These are phyloP conservation scores for Abrus pulchellus DNA, from an alignment of 306 rosid genomes.

Conservation along the genomic window DNA sequence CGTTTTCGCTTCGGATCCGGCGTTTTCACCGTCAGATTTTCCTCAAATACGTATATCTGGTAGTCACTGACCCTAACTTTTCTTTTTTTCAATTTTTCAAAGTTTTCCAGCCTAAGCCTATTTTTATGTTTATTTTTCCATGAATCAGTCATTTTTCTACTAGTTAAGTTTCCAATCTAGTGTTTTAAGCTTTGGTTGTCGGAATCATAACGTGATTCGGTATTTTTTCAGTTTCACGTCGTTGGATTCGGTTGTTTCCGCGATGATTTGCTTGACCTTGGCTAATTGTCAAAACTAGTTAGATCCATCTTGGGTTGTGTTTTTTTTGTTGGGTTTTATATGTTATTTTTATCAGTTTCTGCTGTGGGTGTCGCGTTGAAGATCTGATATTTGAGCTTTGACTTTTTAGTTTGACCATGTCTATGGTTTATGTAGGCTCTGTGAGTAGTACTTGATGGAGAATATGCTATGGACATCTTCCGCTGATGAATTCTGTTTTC, in stretches of 20 bases:
- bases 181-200: background rate
- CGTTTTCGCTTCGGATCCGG: constrained; percentile 53
- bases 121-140: background rate
- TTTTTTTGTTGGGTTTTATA: background rate
- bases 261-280: constrained; percentile 44
- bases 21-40: constrained; percentile 11
- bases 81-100: background rate
- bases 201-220: background rate
- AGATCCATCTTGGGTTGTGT: constrained; percentile 39
- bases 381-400: constrained; percentile 36
- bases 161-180: background rate
- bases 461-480: constrained; percentile 11
- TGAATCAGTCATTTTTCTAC: background rate
- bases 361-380: constrained; percentile 31
- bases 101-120: background rate
- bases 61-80: constrained; percentile 47
- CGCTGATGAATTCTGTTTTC: constrained; percentile 15
- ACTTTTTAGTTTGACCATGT: constrained; percentile 55
- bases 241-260: constrained; percentile 4
- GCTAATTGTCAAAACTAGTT: constrained; percentile 45
- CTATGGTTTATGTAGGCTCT: constrained; percentile 48
- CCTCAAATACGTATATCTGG: constrained; percentile 28
- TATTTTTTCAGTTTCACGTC: background rate
- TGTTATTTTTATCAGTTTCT: background rate
- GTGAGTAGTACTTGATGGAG: constrained; percentile 37